phyloP scores from a whole-genome alignment of 257 asterid genomes.

The Craterostigma plantagineum region DNA sequence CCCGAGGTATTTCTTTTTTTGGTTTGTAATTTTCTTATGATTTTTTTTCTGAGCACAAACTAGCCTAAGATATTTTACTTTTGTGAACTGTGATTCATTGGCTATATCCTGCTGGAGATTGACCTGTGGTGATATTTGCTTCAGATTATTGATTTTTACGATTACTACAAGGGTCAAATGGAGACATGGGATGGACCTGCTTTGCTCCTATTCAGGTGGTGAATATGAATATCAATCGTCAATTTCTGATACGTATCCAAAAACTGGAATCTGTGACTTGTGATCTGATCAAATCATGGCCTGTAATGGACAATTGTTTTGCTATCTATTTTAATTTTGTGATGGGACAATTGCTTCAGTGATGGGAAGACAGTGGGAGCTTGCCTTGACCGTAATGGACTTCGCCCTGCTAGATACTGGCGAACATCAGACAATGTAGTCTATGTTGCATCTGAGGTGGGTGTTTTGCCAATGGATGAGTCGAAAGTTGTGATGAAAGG shows the following conservation, averaged over 20 bases:
- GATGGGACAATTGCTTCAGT: constrained; percentile 15
- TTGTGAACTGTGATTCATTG: not conserved
- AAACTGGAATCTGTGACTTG: no score
- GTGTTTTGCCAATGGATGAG: constrained; percentile 83
- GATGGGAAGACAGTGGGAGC: constrained; percentile 99
- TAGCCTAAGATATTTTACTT: not conserved
- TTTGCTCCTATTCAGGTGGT: constrained; percentile 87
- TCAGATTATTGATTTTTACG: constrained; percentile 81
- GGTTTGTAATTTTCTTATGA: constrained; percentile 1
- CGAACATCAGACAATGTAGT: constrained; percentile 83
- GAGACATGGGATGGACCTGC: constrained; percentile 99
- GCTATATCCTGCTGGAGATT: not conserved
- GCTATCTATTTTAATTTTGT: no score
- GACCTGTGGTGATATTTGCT: constrained; percentile 10
- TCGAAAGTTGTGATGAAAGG: constrained; percentile 92
- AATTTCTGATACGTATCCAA: no score
- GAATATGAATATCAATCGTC: not conserved
- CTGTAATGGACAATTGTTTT: no score
- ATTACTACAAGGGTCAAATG: constrained; percentile 99
- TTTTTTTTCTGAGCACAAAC: not conserved
- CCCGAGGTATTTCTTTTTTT: constrained; percentile 56
- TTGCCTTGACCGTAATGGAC: constrained; percentile 97
- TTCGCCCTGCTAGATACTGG: constrained; percentile 99
- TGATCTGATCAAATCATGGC: no score
- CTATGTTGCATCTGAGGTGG: constrained; percentile 99